Evolutionary conservation across 257 asterid species (phyloP).

Genomic region (Thymus mandschuricus): DNA sequence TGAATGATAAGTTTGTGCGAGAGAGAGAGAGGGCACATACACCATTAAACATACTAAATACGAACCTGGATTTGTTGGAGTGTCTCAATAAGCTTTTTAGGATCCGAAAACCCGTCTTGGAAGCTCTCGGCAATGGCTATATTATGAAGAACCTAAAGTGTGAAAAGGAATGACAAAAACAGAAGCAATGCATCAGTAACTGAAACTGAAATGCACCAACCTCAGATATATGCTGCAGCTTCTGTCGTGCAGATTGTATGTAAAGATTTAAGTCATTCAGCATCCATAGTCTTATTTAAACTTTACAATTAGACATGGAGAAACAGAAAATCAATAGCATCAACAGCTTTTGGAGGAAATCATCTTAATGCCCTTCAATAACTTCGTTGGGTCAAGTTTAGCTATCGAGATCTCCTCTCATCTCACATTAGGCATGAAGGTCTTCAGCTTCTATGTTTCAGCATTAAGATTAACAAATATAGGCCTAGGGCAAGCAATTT

Average conservation of each 20-base stretch:
- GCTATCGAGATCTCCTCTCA: background rate
- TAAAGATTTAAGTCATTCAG: slow-evolving; percentile 17
- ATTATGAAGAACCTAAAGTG: slow-evolving; percentile 77
- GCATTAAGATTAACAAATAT: background rate
- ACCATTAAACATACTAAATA: background rate
- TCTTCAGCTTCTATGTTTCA: slow-evolving; percentile 6
- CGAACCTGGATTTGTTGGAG: slow-evolving; percentile 79
- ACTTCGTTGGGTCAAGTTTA: slow-evolving; percentile 9
- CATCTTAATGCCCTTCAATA: slow-evolving; percentile 1
- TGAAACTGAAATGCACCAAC: background rate
- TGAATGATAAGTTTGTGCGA: background rate
- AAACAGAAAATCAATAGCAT: slow-evolving; percentile 5
- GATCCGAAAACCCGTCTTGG: slow-evolving; percentile 75
- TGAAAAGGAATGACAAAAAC: slow-evolving; percentile 3
- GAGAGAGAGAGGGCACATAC: background rate
- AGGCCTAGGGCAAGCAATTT: background rate
- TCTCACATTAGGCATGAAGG: slow-evolving; percentile 4
- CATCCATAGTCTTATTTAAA: background rate
- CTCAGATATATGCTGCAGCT: slow-evolving; percentile 12
- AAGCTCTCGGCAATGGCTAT: slow-evolving; percentile 64
- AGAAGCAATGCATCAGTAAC: slow-evolving; percentile 26
- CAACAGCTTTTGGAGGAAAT: background rate
- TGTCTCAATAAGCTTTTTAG: slow-evolving; percentile 67
- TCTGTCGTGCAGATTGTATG: background rate
- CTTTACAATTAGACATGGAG: background rate